Conservation (phyloP, 2,329 filamentous ascomycete genomes). For the Verticillium nubilum region DNA sequence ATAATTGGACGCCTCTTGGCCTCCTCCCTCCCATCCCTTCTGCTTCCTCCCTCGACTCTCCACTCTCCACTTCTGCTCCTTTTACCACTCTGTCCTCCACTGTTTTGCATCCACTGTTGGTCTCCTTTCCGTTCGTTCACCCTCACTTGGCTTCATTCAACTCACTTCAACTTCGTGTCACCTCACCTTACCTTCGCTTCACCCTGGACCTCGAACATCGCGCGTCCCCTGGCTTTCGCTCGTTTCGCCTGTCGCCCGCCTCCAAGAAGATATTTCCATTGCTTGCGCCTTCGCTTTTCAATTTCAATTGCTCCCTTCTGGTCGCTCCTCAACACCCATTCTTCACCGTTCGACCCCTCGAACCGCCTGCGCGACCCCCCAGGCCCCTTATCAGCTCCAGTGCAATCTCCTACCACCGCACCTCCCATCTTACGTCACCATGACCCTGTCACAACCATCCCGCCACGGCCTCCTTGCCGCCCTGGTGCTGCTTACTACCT, state of each 20-base stretch:
- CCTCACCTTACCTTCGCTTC: background rate
- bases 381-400: background rate
- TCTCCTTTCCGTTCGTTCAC: background rate
- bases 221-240: background rate
- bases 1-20: background rate
- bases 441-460: background rate
- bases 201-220: background rate
- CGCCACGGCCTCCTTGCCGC: background rate
- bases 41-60: background rate
- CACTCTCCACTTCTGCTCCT: background rate
- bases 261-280: background rate
- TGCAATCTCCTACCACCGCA: background rate
- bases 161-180: background rate
- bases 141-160: background rate
- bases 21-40: background rate
- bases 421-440: background rate
- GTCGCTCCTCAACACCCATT: background rate
- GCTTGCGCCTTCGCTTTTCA: background rate
- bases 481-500: background rate
- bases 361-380: background rate
- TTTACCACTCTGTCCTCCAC: background rate
- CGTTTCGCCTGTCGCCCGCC: background rate
- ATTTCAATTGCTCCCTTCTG: background rate
- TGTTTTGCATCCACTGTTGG: background rate
- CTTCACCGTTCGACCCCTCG: background rate